These are phyloP conservation scores for Acrodontium crateriforme DNA, from an alignment of 2,329 filamentous ascomycete species.

Conservation along the genomic window DNA sequence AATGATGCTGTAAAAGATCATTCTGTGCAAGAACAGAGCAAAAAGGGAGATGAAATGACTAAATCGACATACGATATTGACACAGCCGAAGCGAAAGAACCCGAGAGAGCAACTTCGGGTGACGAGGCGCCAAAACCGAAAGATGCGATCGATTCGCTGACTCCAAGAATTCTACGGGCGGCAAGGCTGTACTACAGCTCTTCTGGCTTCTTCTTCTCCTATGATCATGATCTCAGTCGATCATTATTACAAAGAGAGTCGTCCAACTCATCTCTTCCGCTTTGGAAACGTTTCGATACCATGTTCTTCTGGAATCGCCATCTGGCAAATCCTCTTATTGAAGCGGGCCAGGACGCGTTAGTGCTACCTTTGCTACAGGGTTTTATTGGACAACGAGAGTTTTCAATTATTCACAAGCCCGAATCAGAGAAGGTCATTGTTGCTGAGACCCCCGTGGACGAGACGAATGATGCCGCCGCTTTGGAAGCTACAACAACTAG, in stretches of 20 bases:
- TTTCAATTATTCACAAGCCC: slow-evolving; percentile 34
- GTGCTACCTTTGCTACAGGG: slow-evolving; percentile 81
- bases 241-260: slow-evolving; percentile 34
- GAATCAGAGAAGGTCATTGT: slow-evolving; percentile 17
- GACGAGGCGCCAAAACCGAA: slow-evolving; percentile 2
- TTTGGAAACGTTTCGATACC: slow-evolving; percentile 57
- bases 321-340: slow-evolving; percentile 59
- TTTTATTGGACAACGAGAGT: slow-evolving; percentile 76
- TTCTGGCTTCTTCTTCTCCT: slow-evolving; percentile 85
- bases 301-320: slow-evolving; percentile 82
- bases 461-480: slow-evolving; percentile 6
- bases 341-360: slow-evolving; percentile 56
- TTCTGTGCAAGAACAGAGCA: no score
- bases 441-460: slow-evolving; percentile 11
- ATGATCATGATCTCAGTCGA: slow-evolving; percentile 82
- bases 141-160: slow-evolving; percentile 31
- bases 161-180: slow-evolving; percentile 75
- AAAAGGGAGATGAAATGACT: slow-evolving; percentile 26
- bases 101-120: neutral
- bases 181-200: slow-evolving; percentile 72
- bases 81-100: neutral
- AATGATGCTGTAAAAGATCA: no score
- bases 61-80: slow-evolving; percentile 17
- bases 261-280: slow-evolving; percentile 38
- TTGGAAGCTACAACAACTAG: slow-evolving; percentile 6